These are phyloP conservation scores for Claviceps sp. DNA, from an alignment of 2,329 filamentous ascomycete genomes.

Conservation along the genomic window DNA sequence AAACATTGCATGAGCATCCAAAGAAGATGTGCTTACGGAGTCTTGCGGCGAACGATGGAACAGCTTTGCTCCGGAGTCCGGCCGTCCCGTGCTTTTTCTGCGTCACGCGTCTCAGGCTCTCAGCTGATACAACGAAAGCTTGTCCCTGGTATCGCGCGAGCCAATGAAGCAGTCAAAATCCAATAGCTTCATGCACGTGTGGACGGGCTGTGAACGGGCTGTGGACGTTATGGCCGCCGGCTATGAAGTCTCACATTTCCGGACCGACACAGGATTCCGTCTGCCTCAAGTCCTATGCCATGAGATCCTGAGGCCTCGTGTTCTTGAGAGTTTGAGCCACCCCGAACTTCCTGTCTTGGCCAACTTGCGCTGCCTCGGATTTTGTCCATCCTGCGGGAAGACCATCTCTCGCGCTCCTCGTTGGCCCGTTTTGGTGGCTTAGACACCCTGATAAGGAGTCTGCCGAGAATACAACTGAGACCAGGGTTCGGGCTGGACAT, in stretches of 20 bases:
- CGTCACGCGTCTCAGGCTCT: neutral
- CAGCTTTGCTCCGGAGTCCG: neutral
- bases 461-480: neutral
- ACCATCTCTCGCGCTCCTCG: neutral
- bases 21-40: too few species aligned
- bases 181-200: neutral
- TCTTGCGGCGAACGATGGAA: neutral
- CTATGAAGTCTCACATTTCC: neutral
- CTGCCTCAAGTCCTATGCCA: too few species aligned
- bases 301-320: too few species aligned
- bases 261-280: too few species aligned
- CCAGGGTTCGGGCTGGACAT: neutral
- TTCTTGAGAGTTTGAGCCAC: too few species aligned
- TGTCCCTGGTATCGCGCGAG: neutral
- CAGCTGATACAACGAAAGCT: neutral
- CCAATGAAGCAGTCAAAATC: neutral
- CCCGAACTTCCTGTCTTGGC: neutral
- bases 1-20: neutral
- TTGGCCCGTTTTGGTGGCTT: neutral
- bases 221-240: neutral
- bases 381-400: neutral
- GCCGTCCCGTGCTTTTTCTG: neutral
- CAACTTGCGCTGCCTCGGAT: neutral
- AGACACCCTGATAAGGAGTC: neutral
- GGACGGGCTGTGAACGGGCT: neutral